These are phyloP conservation scores for Begonia loranthoides DNA, from an alignment of 306 rosid genomes.

Conservation along the genomic window DNA sequence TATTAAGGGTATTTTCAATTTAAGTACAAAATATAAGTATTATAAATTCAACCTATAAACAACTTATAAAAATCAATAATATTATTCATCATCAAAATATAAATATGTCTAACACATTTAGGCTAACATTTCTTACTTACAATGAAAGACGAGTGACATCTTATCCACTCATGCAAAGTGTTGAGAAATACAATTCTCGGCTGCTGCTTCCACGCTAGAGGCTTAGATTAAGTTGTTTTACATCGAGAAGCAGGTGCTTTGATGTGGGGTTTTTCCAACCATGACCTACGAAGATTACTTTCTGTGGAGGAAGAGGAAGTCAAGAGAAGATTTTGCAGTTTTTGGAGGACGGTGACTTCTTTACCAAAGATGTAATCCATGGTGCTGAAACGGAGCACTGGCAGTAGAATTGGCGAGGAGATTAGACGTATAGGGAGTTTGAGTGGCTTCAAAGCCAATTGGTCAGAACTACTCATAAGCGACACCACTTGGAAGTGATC, in stretches of 20 bases:
- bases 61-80: too few species aligned
- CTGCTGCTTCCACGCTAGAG: conserved; percentile 41
- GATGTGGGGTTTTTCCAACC: conserved; percentile 29
- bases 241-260: conserved; percentile 29
- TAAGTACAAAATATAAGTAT: too few species aligned
- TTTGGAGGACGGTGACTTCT: conserved; percentile 34
- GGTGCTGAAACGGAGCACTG: conserved; percentile 41
- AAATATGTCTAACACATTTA: too few species aligned
- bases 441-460: conserved; percentile 46
- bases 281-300: conserved; percentile 42
- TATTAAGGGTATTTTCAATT: too few species aligned
- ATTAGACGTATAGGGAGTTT: conserved; percentile 43
- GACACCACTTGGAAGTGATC: conserved; percentile 44
- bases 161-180: conserved; percentile 26
- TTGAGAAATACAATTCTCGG: conserved; percentile 39
- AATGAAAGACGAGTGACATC: too few species aligned
- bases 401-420: conserved; percentile 39
- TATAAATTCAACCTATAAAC: too few species aligned
- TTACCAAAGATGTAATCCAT: conserved; percentile 55
- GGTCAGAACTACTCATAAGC: conserved; percentile 30
- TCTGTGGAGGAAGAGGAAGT: conserved; percentile 31
- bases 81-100: too few species aligned
- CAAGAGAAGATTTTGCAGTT: conserved; percentile 28
- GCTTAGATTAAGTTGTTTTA: conserved; percentile 28
- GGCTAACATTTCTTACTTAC: too few species aligned